Evolutionary conservation across 257 asterid species (phyloP).

Genomic region (Solanum etuberosum): DNA sequence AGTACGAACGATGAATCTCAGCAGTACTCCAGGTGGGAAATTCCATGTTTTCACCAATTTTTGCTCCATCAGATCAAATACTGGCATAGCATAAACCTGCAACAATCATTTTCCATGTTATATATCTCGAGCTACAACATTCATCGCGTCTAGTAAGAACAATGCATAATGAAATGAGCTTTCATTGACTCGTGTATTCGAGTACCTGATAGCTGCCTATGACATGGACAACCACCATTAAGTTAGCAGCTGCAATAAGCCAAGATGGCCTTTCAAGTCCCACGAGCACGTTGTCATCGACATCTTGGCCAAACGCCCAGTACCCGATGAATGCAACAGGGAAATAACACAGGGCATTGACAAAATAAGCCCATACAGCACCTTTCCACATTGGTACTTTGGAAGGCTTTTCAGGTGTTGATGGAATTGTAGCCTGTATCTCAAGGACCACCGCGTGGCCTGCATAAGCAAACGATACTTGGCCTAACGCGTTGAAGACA

Average conservation of each 20-base stretch:
- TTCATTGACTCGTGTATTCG: background rate
- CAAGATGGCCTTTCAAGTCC: constrained; percentile 69
- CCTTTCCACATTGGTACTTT: constrained; percentile 86
- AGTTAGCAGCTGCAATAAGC: constrained; percentile 84
- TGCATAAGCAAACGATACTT: constrained; percentile 73
- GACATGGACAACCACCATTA: constrained; percentile 85
- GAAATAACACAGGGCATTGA: constrained; percentile 66
- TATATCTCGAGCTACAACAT: background rate
- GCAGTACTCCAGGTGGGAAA: constrained; percentile 25
- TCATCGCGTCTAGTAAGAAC: background rate
- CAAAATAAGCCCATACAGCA: constrained; percentile 67
- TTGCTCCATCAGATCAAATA: constrained; percentile 60
- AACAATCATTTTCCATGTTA: background rate
- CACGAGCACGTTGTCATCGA: constrained; percentile 59
- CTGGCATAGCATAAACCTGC: constrained; percentile 89
- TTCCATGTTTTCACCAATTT: constrained; percentile 23
- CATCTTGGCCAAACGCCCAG: constrained; percentile 83
- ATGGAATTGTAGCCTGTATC: constrained; percentile 85
- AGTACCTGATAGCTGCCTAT: constrained; percentile 88
- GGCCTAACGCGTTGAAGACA: constrained; percentile 67
- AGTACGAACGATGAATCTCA: constrained; percentile 53
- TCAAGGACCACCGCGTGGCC: constrained; percentile 85
- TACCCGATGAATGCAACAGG: constrained; percentile 78
- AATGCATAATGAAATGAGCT: background rate
- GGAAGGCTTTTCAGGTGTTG: constrained; percentile 84